These are phyloP conservation scores for Metschnikowia drakensbergensis DNA, from an alignment of 805 yeast genomes.

Conservation along the genomic window DNA sequence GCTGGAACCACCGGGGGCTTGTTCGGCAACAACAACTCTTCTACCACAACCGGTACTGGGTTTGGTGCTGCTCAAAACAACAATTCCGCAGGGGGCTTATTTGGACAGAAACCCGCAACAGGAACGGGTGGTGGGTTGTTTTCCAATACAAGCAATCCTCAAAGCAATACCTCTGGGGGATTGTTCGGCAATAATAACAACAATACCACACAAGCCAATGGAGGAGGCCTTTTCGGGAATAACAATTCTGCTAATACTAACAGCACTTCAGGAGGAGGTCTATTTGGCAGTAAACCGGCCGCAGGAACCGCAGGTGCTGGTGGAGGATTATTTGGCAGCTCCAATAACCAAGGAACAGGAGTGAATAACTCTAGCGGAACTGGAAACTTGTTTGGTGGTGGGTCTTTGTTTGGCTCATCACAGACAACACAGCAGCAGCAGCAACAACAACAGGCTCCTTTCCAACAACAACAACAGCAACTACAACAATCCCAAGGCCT, in stretches of 20 bases:
- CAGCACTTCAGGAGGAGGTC: slow-evolving; percentile 16
- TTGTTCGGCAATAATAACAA: slow-evolving; percentile 36
- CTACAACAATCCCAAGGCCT: slow-evolving; percentile 11
- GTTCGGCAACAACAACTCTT: slow-evolving; percentile 15
- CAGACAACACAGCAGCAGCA: slow-evolving; percentile 21
- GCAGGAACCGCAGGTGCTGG: slow-evolving; percentile 9
- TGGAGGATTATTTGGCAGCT: slow-evolving; percentile 23
- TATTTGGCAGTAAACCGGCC: slow-evolving; percentile 16
- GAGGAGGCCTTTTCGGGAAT: slow-evolving; percentile 29
- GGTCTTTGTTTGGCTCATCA: slow-evolving; percentile 21
- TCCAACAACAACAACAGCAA: slow-evolving; percentile 18
- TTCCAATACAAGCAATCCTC: slow-evolving; percentile 13
- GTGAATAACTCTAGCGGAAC: slow-evolving; percentile 12
- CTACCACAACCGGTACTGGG: slow-evolving; percentile 9
- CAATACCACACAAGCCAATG: slow-evolving; percentile 4
- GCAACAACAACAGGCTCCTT: slow-evolving; percentile 12
- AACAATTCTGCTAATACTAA: slow-evolving; percentile 19
- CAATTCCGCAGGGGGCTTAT: slow-evolving; percentile 29
- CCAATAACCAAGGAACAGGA: slow-evolving; percentile 9
- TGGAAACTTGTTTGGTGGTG: slow-evolving; percentile 23
- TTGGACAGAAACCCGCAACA: slow-evolving; percentile 23
- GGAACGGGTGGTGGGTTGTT: slow-evolving; percentile 22
- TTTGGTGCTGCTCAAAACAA: slow-evolving; percentile 18
- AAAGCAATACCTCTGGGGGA: slow-evolving; percentile 24
- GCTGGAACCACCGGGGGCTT: slow-evolving; percentile 14